Percentiles rank a stretch among this genome's conserved stretches.
Conservation (phyloP, 768 basidiomycete species). For the Tulasnella sp. region DNA sequence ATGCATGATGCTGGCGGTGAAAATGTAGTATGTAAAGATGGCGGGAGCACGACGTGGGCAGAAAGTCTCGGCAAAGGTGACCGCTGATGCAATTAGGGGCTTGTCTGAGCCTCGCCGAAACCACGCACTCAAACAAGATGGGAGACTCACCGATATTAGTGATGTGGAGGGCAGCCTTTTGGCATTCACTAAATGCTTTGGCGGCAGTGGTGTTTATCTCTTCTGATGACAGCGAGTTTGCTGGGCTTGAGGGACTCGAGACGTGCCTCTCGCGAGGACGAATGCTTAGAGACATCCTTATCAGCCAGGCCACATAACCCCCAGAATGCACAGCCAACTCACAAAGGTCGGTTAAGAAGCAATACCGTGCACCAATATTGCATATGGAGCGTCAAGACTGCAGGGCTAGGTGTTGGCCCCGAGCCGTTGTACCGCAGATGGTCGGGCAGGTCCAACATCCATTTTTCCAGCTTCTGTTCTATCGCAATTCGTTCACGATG, state of each 20-base stretch:
- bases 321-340: not conserved
- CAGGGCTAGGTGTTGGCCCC: conserved; percentile 22
- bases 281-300: not conserved
- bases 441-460: conserved; percentile 24
- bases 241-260: not conserved
- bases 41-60: conserved; percentile 22
- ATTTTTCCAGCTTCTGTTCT: conserved; percentile 24
- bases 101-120: not conserved
- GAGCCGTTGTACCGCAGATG: conserved; percentile 21
- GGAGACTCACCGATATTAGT: conserved; percentile 17
- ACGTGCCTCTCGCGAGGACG: conserved; percentile 17
- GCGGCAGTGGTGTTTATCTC: not conserved
- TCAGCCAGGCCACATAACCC: not conserved
- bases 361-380: conserved; percentile 26
- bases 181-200: conserved; percentile 22
- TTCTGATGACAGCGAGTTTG: conserved; percentile 4
- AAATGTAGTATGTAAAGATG: conserved; percentile 25
- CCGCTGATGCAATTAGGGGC: conserved; percentile 12
- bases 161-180: conserved; percentile 24
- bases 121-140: conserved; percentile 15
- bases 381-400: conserved; percentile 23
- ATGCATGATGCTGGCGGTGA: conserved; percentile 25
- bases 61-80: conserved; percentile 22
- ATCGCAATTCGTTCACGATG: conserved; percentile 22
- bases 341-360: conserved; percentile 27